Evolutionary conservation across 2,329 filamentous ascomycete genomes (phyloP).

Genomic region (Seiridium unicorne): DNA sequence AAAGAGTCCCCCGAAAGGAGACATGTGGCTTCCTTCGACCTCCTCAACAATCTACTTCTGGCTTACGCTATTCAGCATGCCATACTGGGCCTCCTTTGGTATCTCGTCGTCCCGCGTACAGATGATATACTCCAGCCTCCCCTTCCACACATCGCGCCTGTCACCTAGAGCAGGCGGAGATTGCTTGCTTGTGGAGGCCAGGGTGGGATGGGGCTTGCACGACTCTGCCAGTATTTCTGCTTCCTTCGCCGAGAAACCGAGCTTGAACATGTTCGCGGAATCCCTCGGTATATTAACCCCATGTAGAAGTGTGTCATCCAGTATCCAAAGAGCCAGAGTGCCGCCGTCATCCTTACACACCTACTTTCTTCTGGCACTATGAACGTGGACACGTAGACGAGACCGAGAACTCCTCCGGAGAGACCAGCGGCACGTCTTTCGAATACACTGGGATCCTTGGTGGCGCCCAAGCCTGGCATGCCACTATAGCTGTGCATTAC

Average conservation of each 20-base stretch:
- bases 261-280: not conserved
- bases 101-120: not conserved
- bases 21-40: not conserved
- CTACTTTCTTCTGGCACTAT: not conserved
- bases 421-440: not conserved
- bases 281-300: not conserved
- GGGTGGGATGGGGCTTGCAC: not conserved
- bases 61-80: not conserved
- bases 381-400: not conserved
- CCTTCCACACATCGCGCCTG: not conserved
- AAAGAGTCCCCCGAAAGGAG: not conserved
- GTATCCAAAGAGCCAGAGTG: not conserved
- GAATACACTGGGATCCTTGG: not conserved
- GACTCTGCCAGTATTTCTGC: not conserved
- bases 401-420: not conserved
- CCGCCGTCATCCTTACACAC: not conserved
- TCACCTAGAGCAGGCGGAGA: not conserved
- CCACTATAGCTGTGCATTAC: conserved; percentile 20
- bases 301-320: not conserved
- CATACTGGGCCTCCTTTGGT: not conserved
- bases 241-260: not conserved
- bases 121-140: not conserved
- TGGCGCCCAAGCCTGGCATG: conserved; percentile 8
- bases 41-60: not conserved
- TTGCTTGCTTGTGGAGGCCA: not conserved